A percentile compares a stretch with the other conserved stretches of the same genome.
Conservation (phyloP, 768 basidiomycete genomes). For the Phanerodontia chrysosporium region DNA sequence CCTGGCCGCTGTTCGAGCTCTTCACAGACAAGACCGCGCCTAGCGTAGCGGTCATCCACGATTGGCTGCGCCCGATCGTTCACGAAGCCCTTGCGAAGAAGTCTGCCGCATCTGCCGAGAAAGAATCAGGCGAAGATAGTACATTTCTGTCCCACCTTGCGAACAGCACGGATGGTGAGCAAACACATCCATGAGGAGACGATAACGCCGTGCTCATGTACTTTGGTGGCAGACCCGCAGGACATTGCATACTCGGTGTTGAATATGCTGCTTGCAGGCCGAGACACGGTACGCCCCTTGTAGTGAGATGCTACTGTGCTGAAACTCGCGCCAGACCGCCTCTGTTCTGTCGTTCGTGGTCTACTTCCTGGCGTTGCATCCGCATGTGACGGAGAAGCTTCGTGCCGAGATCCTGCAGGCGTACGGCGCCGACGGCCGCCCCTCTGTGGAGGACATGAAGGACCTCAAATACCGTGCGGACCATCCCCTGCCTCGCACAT, state of each 20-base stretch:
- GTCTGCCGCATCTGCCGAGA: constrained; percentile 13
- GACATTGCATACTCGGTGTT: constrained; percentile 32
- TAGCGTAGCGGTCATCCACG: constrained; percentile 30
- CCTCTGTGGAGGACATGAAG: not conserved
- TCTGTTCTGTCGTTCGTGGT: not conserved
- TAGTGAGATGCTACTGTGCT: constrained; percentile 19
- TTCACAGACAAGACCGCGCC: constrained; percentile 32
- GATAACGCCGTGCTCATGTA: not conserved
- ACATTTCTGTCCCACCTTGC: constrained; percentile 66
- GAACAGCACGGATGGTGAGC: constrained; percentile 57
- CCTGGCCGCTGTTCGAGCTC: constrained; percentile 42
- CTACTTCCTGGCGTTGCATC: not conserved
- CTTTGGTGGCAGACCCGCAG: constrained; percentile 18
- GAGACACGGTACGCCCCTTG: constrained; percentile 49
- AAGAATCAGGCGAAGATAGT: constrained; percentile 52
- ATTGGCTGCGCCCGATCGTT: constrained; percentile 61
- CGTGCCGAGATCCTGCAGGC: not conserved
- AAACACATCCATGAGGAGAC: not conserved
- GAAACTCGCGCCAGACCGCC: not conserved
- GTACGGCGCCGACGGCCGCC: not conserved
- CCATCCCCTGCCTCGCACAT: not conserved
- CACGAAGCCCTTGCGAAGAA: constrained; percentile 39
- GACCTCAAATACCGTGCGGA: not conserved
- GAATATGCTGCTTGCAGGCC: constrained; percentile 70
- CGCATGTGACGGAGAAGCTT: not conserved